Percentiles rank a stretch among this genome's conserved stretches.
phyloP scores from a whole-genome alignment of 352 stramenopile species.

The Globisporangium solare region DNA sequence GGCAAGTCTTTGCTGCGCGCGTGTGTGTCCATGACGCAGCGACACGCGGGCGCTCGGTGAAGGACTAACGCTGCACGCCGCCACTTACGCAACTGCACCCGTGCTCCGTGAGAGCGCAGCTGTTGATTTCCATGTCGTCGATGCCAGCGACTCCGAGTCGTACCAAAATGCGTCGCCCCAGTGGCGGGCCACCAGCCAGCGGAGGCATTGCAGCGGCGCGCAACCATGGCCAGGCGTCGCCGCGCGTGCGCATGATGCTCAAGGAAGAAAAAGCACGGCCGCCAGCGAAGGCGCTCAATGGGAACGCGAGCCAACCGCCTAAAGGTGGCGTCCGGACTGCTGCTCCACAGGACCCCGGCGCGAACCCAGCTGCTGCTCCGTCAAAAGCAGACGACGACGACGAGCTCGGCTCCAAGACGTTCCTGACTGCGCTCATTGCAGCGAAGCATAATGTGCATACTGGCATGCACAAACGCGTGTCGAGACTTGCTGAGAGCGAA shows the following conservation, averaged over 20 bases:
- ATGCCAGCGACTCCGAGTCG: constrained; percentile 1
- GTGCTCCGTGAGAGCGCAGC: too few relatives aligned
- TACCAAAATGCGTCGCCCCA: constrained; percentile 19
- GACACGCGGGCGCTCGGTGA: too few relatives aligned
- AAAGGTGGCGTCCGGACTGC: too few relatives aligned
- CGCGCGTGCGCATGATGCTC: constrained; percentile 17
- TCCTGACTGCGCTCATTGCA: constrained; percentile 42
- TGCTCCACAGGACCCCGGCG: neutral
- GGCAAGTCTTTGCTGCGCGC: too few relatives aligned
- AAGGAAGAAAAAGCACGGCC: constrained; percentile 14
- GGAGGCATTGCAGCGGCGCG: neutral
- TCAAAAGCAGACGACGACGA: neutral
- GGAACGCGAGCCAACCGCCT: too few relatives aligned
- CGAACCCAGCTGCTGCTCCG: neutral
- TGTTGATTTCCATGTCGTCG: neutral
- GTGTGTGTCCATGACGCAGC: too few relatives aligned
- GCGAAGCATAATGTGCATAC: constrained; percentile 12
- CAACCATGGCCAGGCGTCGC: constrained; percentile 10
- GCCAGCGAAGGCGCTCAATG: neutral
- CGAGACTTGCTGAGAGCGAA: neutral
- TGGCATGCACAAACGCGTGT: neutral
- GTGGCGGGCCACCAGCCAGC: constrained; percentile 7
- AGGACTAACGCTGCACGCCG: too few relatives aligned
- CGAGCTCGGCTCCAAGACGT: constrained; percentile 21
- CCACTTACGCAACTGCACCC: too few relatives aligned